Base-by-base conservation (phyloP, 164 flowering plant genomes). In the Kalanchoe fedtschenkoi region DNA sequence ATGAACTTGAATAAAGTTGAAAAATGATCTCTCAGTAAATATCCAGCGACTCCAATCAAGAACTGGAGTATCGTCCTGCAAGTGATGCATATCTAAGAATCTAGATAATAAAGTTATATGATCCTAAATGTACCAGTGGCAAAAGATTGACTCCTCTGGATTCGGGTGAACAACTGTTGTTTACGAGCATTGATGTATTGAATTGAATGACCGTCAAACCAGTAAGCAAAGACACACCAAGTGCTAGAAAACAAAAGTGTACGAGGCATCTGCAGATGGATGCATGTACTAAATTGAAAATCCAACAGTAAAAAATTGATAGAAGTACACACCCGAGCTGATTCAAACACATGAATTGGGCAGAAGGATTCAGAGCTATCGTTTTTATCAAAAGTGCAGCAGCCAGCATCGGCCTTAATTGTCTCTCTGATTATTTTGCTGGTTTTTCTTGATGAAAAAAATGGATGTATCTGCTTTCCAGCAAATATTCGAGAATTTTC, bases 381-480 rank as follows among this genome's bases (percentile, higher is more conserved):
- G 41, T 65, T 77, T 63, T 62, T 71, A 44, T 59, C 68, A 65
- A 38, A 19, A 32, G 65, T 59, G 58, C 65, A 68, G 39, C 62
- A 60, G 43, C 63, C 67, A 60, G 35, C 71, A 21, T 75, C 84
- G 15, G 30, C 32, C 46, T 77, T 81, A 70, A 61, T 56, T 37
- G 46, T 61, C 67, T 76, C 85, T 65, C 69, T 78, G 64, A 10
- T 64, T 66, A 58, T 80, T 69, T 80, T 89, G 8, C 70, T 77
- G 22, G 63, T 66, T 73, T 87, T 89, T 79, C 77, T 47, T 15
- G 76, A 75, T 33, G 84, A 75, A 71, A 89, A 92, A 71, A 92
- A 92, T 26, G 98, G 98, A 77, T 89, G 98, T 22, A 87, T 64
- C 78, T 87, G 83, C 75, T 63, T 82, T 65, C 96, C 96, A 9